Evolutionary conservation across 768 basidiomycete genomes (phyloP), one percentile per base, ranked within the genome.

Genomic region (Collybiopsis confluens): DNA sequence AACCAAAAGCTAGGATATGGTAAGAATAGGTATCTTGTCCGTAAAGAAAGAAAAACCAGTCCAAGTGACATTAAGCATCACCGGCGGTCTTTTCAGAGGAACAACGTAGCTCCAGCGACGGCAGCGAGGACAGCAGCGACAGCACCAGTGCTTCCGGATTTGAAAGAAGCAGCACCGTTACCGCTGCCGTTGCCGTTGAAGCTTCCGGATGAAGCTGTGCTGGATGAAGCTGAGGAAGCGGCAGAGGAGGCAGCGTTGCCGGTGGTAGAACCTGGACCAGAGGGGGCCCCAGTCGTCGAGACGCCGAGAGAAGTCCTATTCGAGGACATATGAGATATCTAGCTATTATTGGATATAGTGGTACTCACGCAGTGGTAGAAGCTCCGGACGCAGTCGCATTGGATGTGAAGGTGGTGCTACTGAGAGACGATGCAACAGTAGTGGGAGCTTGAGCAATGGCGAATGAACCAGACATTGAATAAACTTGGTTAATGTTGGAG

Each of bases 371-470:
- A 16, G 6, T 42, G 7, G 24, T 13, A 11, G 50, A 52, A 2
- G 50, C 21, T 16, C 38, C 24, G 27, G 48, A 38, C 2, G 48
- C 23, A 16, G 38, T n/a, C 1, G 18, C 35, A 13, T 13, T 4
- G 6, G 47, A 10, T 3, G 47, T 48, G 21, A 48, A 48, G 2
- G 47, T 48, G 13, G 47, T 48, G 8, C 47, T 48, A 24, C 40
- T 16, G 13, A 38, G 9, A 9, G 50, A 37, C 15, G 50, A 41
- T 10, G 26, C 50, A 23, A 37, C 27, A 2, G 38, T 52, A 5
- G 38, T 52, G 21, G 50, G 41, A 28, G 50, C 40, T 20, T 40
- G 50, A n/a, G 37, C 50, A 35, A 52, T 52, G 13, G 50, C 30
- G 26, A 52, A 52, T 11, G 23, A 27, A 16, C 15, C 38, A 6